Evolutionary conservation across 805 yeast species (phyloP), one percentile per base, ranked within the genome.

Genomic region (Wickerhamiella kurtzmanii): DNA sequence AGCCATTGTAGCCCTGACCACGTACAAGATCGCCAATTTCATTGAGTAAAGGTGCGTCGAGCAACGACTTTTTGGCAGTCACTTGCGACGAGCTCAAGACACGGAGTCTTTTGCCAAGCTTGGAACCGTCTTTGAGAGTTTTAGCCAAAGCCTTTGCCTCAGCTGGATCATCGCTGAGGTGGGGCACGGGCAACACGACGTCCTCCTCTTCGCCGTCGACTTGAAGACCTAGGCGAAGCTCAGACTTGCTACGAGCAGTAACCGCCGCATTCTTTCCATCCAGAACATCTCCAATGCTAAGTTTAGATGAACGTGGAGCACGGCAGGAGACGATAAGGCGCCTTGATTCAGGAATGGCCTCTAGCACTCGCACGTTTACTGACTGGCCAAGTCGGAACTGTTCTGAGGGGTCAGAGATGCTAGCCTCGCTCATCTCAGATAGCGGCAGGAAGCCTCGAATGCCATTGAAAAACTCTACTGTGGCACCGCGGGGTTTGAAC

Each of bases 351-450:
- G 68, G 60, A 54, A 82, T 78, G 38, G 80, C 75, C 36, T 70
- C 65, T 38, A 80, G 56, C 16, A 92, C 67, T 56, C 80, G 76
- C 6, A 84, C 94, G 6, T 67, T 64, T 36, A 92, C 80, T 1
- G 95, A 80, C 65, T 92, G 97, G 3, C 95, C 95, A 15, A 82
- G 59, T 53, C 77, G 78, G 55, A 89, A 72, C 62, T 80, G 82
- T 54, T 87, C 89, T 53, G 74, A 76, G 17, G 95, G 87, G 47
- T 77, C 75, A 44, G 70, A 72, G 37, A 88, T 92, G 61, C 75
- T 84, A 1, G 95, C 78, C 64, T 92, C 97, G 46, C 94, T 81
- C 57, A 92, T 83, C 67, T 92, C 97, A 46, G 80, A 70, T 53
- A 79, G 77, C 25, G 98, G 97, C 50, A 92, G 68, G 61, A 77